phyloP scores from a whole-genome alignment of 495 filamentous ascomycete species.

The Parathielavia appendiculata region DNA sequence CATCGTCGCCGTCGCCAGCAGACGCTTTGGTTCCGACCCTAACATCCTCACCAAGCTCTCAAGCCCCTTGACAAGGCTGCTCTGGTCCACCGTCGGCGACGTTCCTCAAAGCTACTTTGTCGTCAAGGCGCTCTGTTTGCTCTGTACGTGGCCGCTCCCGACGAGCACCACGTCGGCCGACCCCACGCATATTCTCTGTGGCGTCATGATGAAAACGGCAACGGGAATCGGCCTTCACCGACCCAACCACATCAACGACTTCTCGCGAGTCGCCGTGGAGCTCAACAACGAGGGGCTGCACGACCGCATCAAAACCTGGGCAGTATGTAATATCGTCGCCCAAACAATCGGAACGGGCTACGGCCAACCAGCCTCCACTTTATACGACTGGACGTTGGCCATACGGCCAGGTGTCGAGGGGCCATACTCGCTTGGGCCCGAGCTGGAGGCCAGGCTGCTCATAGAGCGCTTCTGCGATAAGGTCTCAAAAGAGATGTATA shows the following conservation, averaged over 20 bases:
- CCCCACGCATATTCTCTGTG: conserved; percentile 84
- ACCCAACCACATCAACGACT: conserved; percentile 85
- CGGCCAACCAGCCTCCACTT: conserved; percentile 80
- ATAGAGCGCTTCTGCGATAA: conserved; percentile 83
- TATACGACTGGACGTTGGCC: conserved; percentile 82
- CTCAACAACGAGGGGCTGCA: conserved; percentile 78
- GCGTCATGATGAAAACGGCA: conserved; percentile 88
- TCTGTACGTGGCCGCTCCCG: conserved; percentile 89
- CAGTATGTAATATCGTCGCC: conserved; percentile 87
- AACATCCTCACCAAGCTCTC: conserved; percentile 64
- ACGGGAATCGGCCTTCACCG: conserved; percentile 88
- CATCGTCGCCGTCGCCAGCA: conserved; percentile 74
- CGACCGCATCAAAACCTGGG: conserved; percentile 86
- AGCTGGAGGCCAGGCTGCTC: conserved; percentile 62
- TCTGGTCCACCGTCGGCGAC: conserved; percentile 78
- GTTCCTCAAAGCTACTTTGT: conserved; percentile 82
- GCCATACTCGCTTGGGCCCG: conserved; percentile 61
- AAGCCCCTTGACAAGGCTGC: conserved; percentile 63
- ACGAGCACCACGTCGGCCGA: conserved; percentile 81
- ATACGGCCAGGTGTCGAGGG: conserved; percentile 57
- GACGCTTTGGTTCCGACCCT: conserved; percentile 63
- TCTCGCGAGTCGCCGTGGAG: conserved; percentile 74
- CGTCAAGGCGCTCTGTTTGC: conserved; percentile 83
- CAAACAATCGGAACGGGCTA: conserved; percentile 87
- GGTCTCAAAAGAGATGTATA: conserved; percentile 80